These are phyloP conservation scores for Rhizoclosmatium globosum DNA, from an alignment of 192 early-diverging fungal genomes.

Conservation along the genomic window DNA sequence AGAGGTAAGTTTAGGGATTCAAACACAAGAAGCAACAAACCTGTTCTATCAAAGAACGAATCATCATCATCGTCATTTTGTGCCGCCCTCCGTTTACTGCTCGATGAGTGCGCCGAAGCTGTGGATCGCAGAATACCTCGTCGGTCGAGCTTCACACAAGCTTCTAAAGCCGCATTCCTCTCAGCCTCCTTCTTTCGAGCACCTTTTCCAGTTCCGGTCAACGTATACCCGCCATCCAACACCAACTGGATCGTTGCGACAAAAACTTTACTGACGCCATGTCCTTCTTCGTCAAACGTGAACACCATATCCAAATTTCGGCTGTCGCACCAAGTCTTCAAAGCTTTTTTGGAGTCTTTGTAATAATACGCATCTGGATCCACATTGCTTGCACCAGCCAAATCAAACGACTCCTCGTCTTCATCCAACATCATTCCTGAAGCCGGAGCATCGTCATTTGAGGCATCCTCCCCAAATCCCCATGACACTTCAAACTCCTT, in stretches of 20 bases:
- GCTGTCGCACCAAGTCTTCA: constrained; percentile 66
- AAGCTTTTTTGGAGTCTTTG: constrained; percentile 72
- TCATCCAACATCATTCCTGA: constrained; percentile 36
- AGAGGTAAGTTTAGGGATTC: not conserved
- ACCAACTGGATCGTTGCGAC: constrained; percentile 49
- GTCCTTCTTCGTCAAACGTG: constrained; percentile 48
- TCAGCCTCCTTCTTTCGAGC: constrained; percentile 56
- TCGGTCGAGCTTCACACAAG: constrained; percentile 58
- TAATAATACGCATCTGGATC: constrained; percentile 69
- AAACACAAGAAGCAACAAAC: constrained; percentile 17
- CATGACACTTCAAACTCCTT: constrained; percentile 46
- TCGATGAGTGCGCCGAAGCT: constrained; percentile 17
- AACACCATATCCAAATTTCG: constrained; percentile 43
- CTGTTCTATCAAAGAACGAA: constrained; percentile 51
- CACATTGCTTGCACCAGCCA: not conserved
- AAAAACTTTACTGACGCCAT: constrained; percentile 37
- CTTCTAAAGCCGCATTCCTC: constrained; percentile 57
- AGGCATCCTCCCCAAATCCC: constrained; percentile 83
- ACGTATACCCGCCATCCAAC: constrained; percentile 37
- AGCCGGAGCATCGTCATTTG: constrained; percentile 57
- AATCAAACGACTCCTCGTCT: constrained; percentile 48
- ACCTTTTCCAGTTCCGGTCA: constrained; percentile 44
- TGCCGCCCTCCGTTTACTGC: constrained; percentile 35
- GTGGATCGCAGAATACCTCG: constrained; percentile 40
- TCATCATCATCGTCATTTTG: constrained; percentile 56